Evolutionary conservation across 805 yeast species (phyloP), one percentile per base, ranked within the genome.

Genomic region (Kodamaea sagamina): DNA sequence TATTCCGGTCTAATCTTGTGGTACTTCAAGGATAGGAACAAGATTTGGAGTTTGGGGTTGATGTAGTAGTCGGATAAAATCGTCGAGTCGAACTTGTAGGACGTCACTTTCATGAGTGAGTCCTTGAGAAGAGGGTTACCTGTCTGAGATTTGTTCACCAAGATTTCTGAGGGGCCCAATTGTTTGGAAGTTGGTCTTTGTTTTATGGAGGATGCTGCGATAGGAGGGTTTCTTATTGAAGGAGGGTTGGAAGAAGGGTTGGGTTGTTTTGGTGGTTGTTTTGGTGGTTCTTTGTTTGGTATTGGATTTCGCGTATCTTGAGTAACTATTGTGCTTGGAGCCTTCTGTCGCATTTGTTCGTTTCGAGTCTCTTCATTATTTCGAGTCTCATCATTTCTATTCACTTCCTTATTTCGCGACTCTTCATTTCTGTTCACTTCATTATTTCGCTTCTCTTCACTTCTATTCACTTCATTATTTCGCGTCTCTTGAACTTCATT

Each of bases 1-100:
- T 86, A 86, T 51, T 85, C 92, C 0, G 90, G 89, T 50, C 82
- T 84, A 29, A 86, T 64, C 58, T 84, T 85, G 56, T 84, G 89
- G 57, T 86, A 86, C 40, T 83, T 82, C 37, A 86, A 59, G 1
- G 88, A 79, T 3, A 86, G 67, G 50, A 85, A 84, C 0, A 86
- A 52, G 1, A 84, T 75, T 44, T 76, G 75, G 58, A 79, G 61
- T 59, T 75, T 62, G 22, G 81, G 67, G 44, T 77, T 81, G 11
- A 86, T 74, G 38, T 82, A 70, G 59, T 86, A 86, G 57, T 86
- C 95, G 16, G 64, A 66, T 12, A 70, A 52, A 68, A 85, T 55
- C 62, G 74, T 50, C 64, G 71, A 47, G 72, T 75, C 82, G 67
- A 58, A 81, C 51, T 81, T 77, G 77, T 68, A 79, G 43, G 70